Evolutionary conservation across 176 grass and related monocot genomes (phyloP), one percentile per base, ranked within the genome.

Genomic region (Oryza punctata): DNA sequence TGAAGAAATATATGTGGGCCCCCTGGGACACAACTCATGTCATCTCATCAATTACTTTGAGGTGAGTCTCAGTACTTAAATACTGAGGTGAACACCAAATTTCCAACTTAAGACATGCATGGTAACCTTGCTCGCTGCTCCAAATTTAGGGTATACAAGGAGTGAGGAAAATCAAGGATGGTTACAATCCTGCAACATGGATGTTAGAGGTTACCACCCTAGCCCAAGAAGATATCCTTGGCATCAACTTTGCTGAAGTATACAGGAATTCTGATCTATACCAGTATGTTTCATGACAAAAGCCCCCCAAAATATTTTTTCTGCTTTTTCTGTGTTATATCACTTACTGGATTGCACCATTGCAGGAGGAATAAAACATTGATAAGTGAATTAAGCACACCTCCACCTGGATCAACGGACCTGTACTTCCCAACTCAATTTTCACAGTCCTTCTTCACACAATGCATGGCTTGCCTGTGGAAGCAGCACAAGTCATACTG

Each of bases 151-250:
- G 61, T 26, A 61, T 94, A 87, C 82, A 97, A 78, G 94, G 94
- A 32, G 92, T 94, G 16, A 92, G 82, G 82, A 94, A 90, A 84
- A 97, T 97, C 67, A 97, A 97, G 85, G 89, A 94, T 74, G 92
- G 92, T 57, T 94, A 94, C 72, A 97, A 97, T 80, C 94, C 94
- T 46, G 94, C 92, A 80, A 97, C 94, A 67, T 97, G 94, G 94
- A 97, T 97, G 94, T 83, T 97, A 27, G 94, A 97, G 79, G 92
- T 94, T 64, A 85, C 88, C 21, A 92, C 87, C 49, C 67, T 85
- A 65, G 87, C 90, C 15, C 94, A 94, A 72, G 92, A 97, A 94
- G 94, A 97, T 77, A 85, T 82, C 38, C 49, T 97, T 25, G 94
- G 88, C 61, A 12, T 97, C 32, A 88, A 90, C 79, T 94, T 97